Conservation (phyloP, 148 eudicot species). For the Nepenthes mirabilis region DNA sequence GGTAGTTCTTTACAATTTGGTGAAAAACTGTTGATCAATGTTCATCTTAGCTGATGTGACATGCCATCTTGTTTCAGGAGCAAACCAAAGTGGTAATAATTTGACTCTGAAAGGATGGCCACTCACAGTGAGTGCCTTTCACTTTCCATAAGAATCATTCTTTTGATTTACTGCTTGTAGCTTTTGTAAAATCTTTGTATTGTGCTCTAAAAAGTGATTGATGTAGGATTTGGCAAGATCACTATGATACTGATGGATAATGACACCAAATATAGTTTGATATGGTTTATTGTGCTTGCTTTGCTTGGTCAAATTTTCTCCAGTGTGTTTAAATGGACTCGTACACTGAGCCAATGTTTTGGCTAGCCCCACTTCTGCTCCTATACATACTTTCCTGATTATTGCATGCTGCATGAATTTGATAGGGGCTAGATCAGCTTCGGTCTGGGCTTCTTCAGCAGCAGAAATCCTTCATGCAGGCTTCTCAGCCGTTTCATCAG, state of each 20-base stretch:
- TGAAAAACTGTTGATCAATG: background rate
- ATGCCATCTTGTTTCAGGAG: constrained; percentile 28
- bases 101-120: constrained; percentile 81
- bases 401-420: background rate
- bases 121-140: constrained; percentile 45
- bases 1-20: background rate
- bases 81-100: constrained; percentile 54
- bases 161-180: background rate
- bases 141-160: background rate
- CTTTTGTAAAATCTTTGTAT: background rate
- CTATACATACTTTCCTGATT: constrained; percentile 1
- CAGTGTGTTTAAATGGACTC: no score
- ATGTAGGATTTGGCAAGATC: no score
- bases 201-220: background rate
- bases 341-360: background rate
- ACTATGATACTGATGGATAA: no score
- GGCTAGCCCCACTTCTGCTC: background rate
- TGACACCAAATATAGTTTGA: no score
- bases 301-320: no score
- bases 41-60: constrained; percentile 10
- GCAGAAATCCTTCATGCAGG: constrained; percentile 56
- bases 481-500: constrained; percentile 55
- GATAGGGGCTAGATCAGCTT: constrained; percentile 56
- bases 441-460: constrained; percentile 59
- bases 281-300: no score